These are phyloP conservation scores for Penicillium sp. DNA, from an alignment of 2,329 filamentous ascomycete genomes.

Conservation along the genomic window DNA sequence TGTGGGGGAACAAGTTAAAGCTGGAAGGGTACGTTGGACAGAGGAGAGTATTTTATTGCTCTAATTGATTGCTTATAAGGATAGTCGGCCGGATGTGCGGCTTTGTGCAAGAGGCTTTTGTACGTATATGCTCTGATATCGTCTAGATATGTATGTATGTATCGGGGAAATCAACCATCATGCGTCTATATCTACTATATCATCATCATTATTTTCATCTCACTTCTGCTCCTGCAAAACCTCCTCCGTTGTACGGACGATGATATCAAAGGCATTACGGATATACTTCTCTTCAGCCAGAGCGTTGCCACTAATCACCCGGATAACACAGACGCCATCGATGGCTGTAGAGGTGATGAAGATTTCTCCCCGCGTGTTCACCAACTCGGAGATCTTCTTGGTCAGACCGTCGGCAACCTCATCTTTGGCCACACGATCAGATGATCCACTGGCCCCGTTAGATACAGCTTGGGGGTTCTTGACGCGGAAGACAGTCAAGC, in stretches of 20 bases:
- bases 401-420: slow-evolving; percentile 67
- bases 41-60: not conserved
- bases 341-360: slow-evolving; percentile 79
- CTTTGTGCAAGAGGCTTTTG: too few species aligned
- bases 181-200: not conserved
- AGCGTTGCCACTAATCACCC: slow-evolving; percentile 73
- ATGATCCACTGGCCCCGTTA: slow-evolving; percentile 13
- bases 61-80: not conserved
- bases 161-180: not conserved
- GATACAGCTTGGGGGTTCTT: slow-evolving; percentile 41
- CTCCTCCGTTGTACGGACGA: slow-evolving; percentile 65
- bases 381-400: slow-evolving; percentile 69
- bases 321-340: slow-evolving; percentile 71
- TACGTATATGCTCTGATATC: too few species aligned
- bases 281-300: slow-evolving; percentile 72
- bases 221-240: slow-evolving; percentile 31
- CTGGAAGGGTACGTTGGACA: not conserved
- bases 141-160: not conserved
- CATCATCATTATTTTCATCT: not conserved
- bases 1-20: not conserved
- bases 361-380: slow-evolving; percentile 73
- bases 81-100: too few species aligned
- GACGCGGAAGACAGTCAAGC: slow-evolving; percentile 73
- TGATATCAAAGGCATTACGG: slow-evolving; percentile 68
- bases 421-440: slow-evolving; percentile 33